These are phyloP conservation scores for Metschnikowia henanensis DNA, from an alignment of 805 yeast species.

Conservation along the genomic window DNA sequence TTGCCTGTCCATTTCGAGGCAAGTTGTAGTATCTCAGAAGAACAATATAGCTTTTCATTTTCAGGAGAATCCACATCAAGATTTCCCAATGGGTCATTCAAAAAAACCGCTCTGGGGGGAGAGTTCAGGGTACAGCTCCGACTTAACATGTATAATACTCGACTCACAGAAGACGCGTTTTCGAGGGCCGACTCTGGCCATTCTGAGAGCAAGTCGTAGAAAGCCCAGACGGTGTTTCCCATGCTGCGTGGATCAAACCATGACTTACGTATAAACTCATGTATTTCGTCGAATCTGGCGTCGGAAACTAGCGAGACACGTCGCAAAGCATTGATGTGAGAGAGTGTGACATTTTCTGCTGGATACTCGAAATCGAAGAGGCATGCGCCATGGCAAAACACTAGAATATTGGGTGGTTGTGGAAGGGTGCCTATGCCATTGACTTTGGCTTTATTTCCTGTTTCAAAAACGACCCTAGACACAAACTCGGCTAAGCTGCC, in stretches of 20 bases:
- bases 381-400: slow-evolving; percentile 3
- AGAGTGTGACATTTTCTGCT: not conserved
- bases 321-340: slow-evolving; percentile 2
- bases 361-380: not conserved
- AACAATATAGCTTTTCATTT: not conserved
- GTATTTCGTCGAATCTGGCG: not conserved
- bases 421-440: not conserved
- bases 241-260: slow-evolving; percentile 3
- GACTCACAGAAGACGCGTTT: not conserved
- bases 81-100: not conserved
- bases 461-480: not conserved
- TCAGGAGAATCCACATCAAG: not conserved
- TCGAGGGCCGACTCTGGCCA: not conserved
- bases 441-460: not conserved
- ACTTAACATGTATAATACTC: not conserved
- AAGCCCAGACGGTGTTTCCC: slow-evolving; percentile 1
- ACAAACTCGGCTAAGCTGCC: slow-evolving; percentile 1
- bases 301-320: not conserved
- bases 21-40: not conserved
- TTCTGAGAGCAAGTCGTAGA: slow-evolving; percentile 7
- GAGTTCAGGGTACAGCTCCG: not conserved
- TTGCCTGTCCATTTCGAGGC: slow-evolving; percentile 2
- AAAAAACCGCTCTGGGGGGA: not conserved
- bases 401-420: not conserved
- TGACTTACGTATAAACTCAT: not conserved